Percentiles rank a stretch among this genome's conserved stretches.
Evolutionary conservation across 2,329 filamentous ascomycete genomes (phyloP).

Genomic region (Colletotrichum lindemuthianum): DNA sequence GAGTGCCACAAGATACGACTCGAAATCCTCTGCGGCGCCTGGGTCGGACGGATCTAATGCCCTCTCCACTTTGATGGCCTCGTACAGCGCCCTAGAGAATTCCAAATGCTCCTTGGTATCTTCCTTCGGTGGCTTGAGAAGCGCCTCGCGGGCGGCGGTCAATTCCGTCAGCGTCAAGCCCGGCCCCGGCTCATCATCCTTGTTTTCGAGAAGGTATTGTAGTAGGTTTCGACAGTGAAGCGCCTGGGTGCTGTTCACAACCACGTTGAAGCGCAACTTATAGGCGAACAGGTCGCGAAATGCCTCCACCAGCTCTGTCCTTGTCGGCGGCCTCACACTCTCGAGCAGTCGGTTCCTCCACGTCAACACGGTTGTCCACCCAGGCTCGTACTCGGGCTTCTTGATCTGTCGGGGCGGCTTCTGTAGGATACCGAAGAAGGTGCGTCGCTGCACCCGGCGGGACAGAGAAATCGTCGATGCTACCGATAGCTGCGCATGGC

Average conservation of each 20-base stretch:
- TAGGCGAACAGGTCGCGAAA: slow-evolving; percentile 71
- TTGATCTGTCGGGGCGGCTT: slow-evolving; percentile 69
- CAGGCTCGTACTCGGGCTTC: slow-evolving; percentile 73
- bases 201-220: slow-evolving; percentile 63
- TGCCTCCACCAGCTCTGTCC: slow-evolving; percentile 71
- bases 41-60: slow-evolving; percentile 28
- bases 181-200: slow-evolving; percentile 44
- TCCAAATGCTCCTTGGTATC: slow-evolving; percentile 56
- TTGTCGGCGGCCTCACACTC: slow-evolving; percentile 70
- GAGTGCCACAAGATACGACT: slow-evolving; percentile 60
- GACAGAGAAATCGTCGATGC: slow-evolving; percentile 37
- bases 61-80: slow-evolving; percentile 38
- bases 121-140: slow-evolving; percentile 55
- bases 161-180: slow-evolving; percentile 53
- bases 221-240: slow-evolving; percentile 65
- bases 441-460: slow-evolving; percentile 44
- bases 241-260: slow-evolving; percentile 74
- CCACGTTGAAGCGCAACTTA: slow-evolving; percentile 58
- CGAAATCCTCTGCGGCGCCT: slow-evolving; percentile 46
- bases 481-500: slow-evolving; percentile 40
- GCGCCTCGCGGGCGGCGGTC: slow-evolving; percentile 55
- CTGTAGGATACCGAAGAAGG: slow-evolving; percentile 71
- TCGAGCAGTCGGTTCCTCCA: slow-evolving; percentile 71
- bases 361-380: slow-evolving; percentile 77
- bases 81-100: slow-evolving; percentile 57